Evolutionary conservation across 2,329 filamentous ascomycete genomes (phyloP), one percentile per base, ranked within the genome.

Genomic region (Zopfia rhizophila): DNA sequence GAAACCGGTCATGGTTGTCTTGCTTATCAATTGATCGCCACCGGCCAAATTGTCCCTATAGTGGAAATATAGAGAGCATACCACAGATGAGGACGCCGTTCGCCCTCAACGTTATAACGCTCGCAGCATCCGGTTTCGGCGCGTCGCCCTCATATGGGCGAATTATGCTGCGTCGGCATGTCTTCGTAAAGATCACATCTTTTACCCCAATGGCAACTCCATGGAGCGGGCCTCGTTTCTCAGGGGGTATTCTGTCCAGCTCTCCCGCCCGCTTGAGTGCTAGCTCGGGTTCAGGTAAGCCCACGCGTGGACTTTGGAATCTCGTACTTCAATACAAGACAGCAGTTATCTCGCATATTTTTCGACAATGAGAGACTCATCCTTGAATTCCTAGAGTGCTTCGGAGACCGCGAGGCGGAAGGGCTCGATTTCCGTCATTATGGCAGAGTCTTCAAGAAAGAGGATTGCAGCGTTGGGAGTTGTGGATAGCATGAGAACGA

Each of bases 1-100:
- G 55, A 88, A 87, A 58, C 88, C 84, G 0, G 86, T 85, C 0
- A 85, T 88, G 0, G 79, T 82, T 1, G 81, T 83, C 58, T 85
- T 70, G 12, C 63, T 61, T 63, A 30, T 30, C 3, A 4, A 5
- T 13, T 16, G 11, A 18, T 35, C 12, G 11, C 5, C 12, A 17
- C 12, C 12, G 21, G n/a, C 8, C 5, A 13, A 39, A n/a, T 82
- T 17, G 78, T 78, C 7, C 8, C 11, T n/a, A 7, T 29, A 29
- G 11, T 17, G 5, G 18, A 21, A 16, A 3, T 6, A 17, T 3
- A 16, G 36, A 3, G 14, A 12, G 12, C 38, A 8, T 51, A 53
- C 66, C 66, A 31, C 86, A 69, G n/a, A 87, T 77, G 8, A 86
- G 66, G 2, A 81, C 83, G 1, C 84, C 83, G 2, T 79, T 77